phyloP scores from a whole-genome alignment of 2,329 filamentous ascomycete species.

The Ophiostoma ulmi region DNA sequence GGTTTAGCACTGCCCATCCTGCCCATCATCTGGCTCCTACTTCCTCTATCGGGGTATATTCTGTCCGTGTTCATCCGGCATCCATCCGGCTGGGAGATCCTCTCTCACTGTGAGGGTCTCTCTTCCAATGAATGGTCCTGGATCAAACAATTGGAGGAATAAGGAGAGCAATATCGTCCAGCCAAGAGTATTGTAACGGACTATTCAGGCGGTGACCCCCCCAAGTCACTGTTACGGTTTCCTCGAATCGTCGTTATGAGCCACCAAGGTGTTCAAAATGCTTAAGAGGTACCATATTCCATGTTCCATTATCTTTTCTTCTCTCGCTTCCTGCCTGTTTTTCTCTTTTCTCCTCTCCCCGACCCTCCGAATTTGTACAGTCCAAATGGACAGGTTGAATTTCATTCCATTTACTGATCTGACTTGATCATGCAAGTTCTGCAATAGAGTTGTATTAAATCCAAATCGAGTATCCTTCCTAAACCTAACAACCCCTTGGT shows the following conservation, averaged over 20 bases:
- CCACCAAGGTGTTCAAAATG: not conserved
- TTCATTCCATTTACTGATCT: not conserved
- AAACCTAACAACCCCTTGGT: not conserved
- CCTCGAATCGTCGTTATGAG: not conserved
- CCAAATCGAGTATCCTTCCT: slow-evolving; percentile 4
- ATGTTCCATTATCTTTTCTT: not conserved
- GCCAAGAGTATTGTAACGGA: not conserved
- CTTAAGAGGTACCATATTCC: not conserved
- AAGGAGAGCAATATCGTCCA: not conserved
- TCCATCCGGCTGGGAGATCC: not conserved
- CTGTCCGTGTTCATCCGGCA: not conserved
- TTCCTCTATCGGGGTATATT: not conserved
- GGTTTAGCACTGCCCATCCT: not conserved
- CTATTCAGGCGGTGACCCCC: not conserved
- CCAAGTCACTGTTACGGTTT: not conserved
- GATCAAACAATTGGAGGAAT: not conserved
- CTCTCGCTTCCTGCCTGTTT: not conserved
- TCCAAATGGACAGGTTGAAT: not conserved
- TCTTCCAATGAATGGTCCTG: too few species aligned
- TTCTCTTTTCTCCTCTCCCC: not conserved
- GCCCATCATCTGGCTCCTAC: not conserved
- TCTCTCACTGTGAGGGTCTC: not conserved
- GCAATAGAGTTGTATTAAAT: not conserved
- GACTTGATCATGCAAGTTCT: not conserved
- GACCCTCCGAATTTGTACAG: not conserved